Evolutionary conservation across 2,329 filamentous ascomycete species (phyloP), one percentile per base, ranked within the genome.

Genomic region (Neodidymelliopsis sp.): DNA sequence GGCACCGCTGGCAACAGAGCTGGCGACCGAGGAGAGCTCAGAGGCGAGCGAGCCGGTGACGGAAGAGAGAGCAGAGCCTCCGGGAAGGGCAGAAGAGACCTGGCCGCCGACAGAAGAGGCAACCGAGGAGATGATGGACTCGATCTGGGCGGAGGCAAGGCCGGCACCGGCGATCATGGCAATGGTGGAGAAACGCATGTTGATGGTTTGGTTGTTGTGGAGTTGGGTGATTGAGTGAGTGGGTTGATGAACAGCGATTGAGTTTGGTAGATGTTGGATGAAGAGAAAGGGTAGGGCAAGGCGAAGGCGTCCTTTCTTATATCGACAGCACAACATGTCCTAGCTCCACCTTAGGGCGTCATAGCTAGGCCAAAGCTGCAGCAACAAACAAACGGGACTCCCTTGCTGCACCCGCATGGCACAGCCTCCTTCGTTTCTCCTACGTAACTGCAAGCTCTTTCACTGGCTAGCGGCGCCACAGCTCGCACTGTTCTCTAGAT

Each of bases 171-270:
- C 50, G 55, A 60, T 55, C 42, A 62, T 57, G 57, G 69, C 54
- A 39, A 69, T 47, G 59, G 60, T 57, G 54, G 69, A 63, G 66
- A 72, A 72, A 67, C 67, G 67, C 69, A 72, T 72, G 33, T 59
- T 69, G 63, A 60, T 48, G 34, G 44, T 36, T 38, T 46, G 48
- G 25, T 34, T 37, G 18, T 46, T 36, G 20, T 20, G 39, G 25
- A 38, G 27, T 44, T 52, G 49, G 31, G 31, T 53, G 30, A 44
- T 18, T 36, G 31, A 19, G 16, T 35, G 39, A 30, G 54, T 42
- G 40, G 46, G 35, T 54, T 28, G 27, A 41, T 37, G 31, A 28
- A 31, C n/a, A 54, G 45, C 42, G 53, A 40, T 54, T 48, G 51
- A 56, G 48, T 57, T 40, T 53, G 52, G 48, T 50, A 28, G 45